Percentiles rank a stretch among this genome's conserved stretches.
These are phyloP conservation scores for Trichoderma citrinoviride DNA, from an alignment of 2,329 filamentous ascomycete species.

Conservation along the genomic window DNA sequence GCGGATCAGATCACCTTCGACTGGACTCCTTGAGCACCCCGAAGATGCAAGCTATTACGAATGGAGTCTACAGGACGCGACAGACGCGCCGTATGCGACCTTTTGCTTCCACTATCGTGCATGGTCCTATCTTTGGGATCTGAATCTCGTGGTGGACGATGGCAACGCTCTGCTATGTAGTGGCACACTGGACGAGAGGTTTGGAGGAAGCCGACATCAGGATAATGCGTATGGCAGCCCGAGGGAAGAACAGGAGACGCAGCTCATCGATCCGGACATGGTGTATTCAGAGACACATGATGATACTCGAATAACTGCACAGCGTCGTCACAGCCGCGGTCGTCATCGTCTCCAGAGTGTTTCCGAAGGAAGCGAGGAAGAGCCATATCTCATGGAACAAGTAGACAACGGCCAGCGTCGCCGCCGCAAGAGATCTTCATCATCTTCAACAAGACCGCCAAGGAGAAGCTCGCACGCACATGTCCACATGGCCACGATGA, in stretches of 20 bases:
- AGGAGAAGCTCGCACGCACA: background rate
- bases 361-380: background rate
- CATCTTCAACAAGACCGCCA: background rate
- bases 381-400: background rate
- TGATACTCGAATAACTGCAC: background rate
- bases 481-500: background rate
- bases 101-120: constrained; percentile 59
- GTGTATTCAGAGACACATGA: background rate
- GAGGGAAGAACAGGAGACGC: background rate
- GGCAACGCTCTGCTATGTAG: background rate
- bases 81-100: constrained; percentile 50
- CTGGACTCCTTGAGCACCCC: constrained; percentile 52
- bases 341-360: background rate
- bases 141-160: constrained; percentile 47
- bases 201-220: background rate
- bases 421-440: background rate
- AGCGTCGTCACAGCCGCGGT: no score
- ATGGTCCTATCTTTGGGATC: constrained; percentile 45
- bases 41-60: constrained; percentile 52
- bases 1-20: constrained; percentile 47
- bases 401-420: background rate
- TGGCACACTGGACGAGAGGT: background rate
- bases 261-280: background rate
- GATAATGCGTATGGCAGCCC: background rate
- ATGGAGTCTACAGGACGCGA: constrained; percentile 51